phyloP scores from a whole-genome alignment of 179 eudicot species.

The Beta lomatogona region DNA sequence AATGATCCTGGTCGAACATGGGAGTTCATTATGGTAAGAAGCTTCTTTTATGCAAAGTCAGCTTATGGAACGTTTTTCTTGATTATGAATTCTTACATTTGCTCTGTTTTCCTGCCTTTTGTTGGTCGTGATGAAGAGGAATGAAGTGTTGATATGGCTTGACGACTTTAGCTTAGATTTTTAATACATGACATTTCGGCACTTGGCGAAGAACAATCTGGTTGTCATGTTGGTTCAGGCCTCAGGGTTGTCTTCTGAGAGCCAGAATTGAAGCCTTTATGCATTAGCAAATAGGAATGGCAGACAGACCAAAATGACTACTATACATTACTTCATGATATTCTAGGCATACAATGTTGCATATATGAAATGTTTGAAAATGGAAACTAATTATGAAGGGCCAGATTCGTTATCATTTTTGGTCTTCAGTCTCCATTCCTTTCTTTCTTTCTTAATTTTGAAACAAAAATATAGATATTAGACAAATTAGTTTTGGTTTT shows the following conservation, averaged over 20 bases:
- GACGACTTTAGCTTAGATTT: slow-evolving; percentile 74
- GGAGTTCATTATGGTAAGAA: slow-evolving; percentile 76
- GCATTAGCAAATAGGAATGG: background rate
- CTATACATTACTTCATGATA: slow-evolving; percentile 3
- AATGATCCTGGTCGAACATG: slow-evolving; percentile 92
- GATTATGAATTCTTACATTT: background rate
- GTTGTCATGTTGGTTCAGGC: background rate
- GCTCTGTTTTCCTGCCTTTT: background rate
- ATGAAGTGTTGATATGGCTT: slow-evolving; percentile 96
- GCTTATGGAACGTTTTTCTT: background rate
- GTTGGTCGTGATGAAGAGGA: slow-evolving; percentile 56
- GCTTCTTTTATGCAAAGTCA: background rate
- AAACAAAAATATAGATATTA: too few species aligned
- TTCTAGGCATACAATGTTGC: background rate
- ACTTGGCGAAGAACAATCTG: background rate
- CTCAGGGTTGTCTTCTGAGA: background rate
- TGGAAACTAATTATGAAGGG: background rate
- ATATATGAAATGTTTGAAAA: background rate
- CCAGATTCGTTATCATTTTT: too few species aligned
- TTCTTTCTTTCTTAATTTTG: too few species aligned
- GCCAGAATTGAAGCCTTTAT: background rate
- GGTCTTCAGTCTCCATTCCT: too few species aligned
- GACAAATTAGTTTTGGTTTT: too few species aligned
- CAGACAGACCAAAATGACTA: background rate
- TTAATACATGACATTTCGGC: background rate